phyloP scores from a whole-genome alignment of 441 rosid genomes.

The Euphorbia corollata region DNA sequence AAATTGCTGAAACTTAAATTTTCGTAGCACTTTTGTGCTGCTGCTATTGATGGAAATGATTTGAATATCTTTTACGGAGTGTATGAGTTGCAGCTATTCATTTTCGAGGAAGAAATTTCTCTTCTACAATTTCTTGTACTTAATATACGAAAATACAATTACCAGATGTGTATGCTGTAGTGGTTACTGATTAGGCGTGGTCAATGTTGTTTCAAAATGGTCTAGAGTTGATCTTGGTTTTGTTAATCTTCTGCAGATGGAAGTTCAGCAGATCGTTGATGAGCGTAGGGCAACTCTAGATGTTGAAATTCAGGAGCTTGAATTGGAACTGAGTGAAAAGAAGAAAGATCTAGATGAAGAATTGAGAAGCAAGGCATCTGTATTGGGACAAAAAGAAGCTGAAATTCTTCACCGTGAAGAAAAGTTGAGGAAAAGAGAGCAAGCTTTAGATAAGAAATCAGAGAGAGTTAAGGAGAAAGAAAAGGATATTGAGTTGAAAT shows the following conservation, averaged over 20 bases:
- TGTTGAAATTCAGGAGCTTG: slow-evolving; percentile 48
- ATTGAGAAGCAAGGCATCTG: slow-evolving; percentile 40
- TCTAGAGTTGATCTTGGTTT: slow-evolving; percentile 15
- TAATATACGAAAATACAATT: background rate
- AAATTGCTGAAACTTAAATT: background rate
- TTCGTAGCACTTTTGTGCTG: background rate
- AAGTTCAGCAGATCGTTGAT: slow-evolving; percentile 54
- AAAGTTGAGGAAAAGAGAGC: slow-evolving; percentile 50
- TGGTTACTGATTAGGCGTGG: background rate
- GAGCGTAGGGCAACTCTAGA: slow-evolving; percentile 48
- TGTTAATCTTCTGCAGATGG: slow-evolving; percentile 39
- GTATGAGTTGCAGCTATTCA: background rate
- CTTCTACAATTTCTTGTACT: background rate
- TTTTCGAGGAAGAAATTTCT: background rate
- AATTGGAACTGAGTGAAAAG: slow-evolving; percentile 45
- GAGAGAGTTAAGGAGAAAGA: slow-evolving; percentile 66
- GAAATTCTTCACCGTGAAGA: slow-evolving; percentile 53
- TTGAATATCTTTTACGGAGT: background rate
- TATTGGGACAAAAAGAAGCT: slow-evolving; percentile 38
- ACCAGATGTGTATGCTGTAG: background rate
- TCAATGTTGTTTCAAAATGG: background rate
- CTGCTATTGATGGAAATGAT: background rate
- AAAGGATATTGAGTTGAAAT: slow-evolving; percentile 50
- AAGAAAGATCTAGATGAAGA: slow-evolving; percentile 54
- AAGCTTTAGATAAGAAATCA: slow-evolving; percentile 44